phyloP scores from a whole-genome alignment of 2,329 filamentous ascomycete genomes.

The Hymenoscyphus albidus region DNA sequence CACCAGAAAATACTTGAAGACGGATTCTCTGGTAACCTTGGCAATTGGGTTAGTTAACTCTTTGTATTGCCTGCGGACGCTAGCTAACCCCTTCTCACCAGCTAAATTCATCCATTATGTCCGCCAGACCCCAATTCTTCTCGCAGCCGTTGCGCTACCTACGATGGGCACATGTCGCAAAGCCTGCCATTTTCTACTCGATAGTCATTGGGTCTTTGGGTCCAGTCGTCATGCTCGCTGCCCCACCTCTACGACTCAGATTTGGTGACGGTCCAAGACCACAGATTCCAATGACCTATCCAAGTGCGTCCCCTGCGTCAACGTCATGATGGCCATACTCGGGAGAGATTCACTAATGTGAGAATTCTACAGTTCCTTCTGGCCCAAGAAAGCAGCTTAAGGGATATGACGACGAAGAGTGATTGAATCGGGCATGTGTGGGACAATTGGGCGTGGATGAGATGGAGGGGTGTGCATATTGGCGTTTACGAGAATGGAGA shows the following conservation, averaged over 20 bases:
- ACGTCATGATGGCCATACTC: background rate
- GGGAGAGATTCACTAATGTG: background rate
- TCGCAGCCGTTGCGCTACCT: constrained; percentile 76
- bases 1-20: constrained; percentile 12
- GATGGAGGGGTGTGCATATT: constrained; percentile 7
- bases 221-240: constrained; percentile 64
- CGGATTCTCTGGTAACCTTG: constrained; percentile 8
- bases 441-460: background rate
- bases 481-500: constrained; percentile 14
- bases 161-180: constrained; percentile 82
- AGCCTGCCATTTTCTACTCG: constrained; percentile 89
- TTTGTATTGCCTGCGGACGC: background rate
- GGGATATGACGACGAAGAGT: constrained; percentile 13
- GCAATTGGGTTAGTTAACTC: constrained; percentile 36
- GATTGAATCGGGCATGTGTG: background rate
- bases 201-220: constrained; percentile 69
- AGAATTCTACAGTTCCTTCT: constrained; percentile 18
- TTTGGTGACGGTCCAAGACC: constrained; percentile 71
- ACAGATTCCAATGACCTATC: constrained; percentile 84
- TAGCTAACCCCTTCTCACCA: constrained; percentile 24
- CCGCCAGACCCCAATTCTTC: constrained; percentile 73
- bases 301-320: constrained; percentile 61
- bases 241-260: constrained; percentile 68
- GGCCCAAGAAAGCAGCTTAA: constrained; percentile 17
- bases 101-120: constrained; percentile 48